A percentile compares a stretch with the other conserved stretches of the same genome.
These are phyloP conservation scores for Arthroderma sp. DNA, from an alignment of 2,329 filamentous ascomycete genomes.

Conservation along the genomic window DNA sequence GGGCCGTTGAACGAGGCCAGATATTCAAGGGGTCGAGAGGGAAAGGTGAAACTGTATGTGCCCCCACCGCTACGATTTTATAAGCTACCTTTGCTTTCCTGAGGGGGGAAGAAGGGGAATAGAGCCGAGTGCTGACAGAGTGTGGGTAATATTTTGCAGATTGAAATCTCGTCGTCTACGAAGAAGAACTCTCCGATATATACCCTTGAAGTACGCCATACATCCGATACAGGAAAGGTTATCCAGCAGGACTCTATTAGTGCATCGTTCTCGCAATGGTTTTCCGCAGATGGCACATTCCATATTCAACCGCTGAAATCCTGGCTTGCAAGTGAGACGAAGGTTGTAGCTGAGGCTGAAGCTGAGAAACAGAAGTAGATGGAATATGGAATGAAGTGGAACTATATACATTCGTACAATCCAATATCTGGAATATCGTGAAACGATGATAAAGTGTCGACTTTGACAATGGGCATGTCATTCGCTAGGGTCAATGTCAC, in stretches of 20 bases:
- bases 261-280: constrained; percentile 49
- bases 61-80: background rate
- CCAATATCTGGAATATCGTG: too few species aligned
- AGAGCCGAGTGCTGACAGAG: too few species aligned
- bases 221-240: constrained; percentile 25
- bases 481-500: too few species aligned
- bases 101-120: background rate
- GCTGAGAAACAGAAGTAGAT: too few species aligned
- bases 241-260: constrained; percentile 37
- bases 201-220: constrained; percentile 49
- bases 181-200: constrained; percentile 77
- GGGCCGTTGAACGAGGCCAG: constrained; percentile 64
- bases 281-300: constrained; percentile 44
- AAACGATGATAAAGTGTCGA: too few species aligned
- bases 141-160: constrained; percentile 31
- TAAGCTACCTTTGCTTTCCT: background rate
- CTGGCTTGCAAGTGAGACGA: constrained; percentile 47
- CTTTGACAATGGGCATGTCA: too few species aligned
- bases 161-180: constrained; percentile 57
- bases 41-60: constrained; percentile 49
- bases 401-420: too few species aligned
- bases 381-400: too few species aligned
- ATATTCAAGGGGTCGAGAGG: constrained; percentile 65
- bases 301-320: constrained; percentile 48
- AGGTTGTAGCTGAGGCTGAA: constrained; percentile 25